These are phyloP conservation scores for Tephrocybe rancida DNA, from an alignment of 768 basidiomycete species.

Conservation along the genomic window DNA sequence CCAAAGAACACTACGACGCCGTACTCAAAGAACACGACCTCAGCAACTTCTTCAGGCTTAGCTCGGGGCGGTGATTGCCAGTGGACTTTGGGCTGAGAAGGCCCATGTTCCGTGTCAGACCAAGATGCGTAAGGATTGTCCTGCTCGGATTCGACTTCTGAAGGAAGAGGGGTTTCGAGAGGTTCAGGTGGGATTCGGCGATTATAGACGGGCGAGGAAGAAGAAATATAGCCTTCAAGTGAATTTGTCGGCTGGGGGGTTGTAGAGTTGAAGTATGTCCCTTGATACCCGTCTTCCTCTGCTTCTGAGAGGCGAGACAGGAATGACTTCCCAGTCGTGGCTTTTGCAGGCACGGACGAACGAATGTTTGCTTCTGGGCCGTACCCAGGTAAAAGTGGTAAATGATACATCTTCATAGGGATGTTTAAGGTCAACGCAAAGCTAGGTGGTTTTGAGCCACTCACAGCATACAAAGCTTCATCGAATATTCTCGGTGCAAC, in stretches of 20 bases:
- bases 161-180: conserved; percentile 1
- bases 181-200: conserved; percentile 19
- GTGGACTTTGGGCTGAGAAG: conserved; percentile 3
- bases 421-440: conserved; percentile 6
- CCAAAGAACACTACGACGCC: conserved; percentile 95
- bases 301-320: conserved; percentile 78
- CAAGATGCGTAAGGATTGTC: conserved; percentile 7
- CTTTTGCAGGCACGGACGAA: conserved; percentile 69
- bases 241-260: conserved; percentile 31
- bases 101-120: conserved; percentile 8
- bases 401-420: conserved; percentile 75
- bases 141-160: conserved; percentile 13
- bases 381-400: conserved; percentile 91
- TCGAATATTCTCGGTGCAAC: conserved; percentile 86
- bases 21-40: conserved; percentile 82
- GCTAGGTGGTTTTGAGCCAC: conserved; percentile 28
- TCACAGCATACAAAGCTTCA: conserved; percentile 90
- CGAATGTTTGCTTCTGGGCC: conserved; percentile 82
- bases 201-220: conserved; percentile 43
- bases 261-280: conserved; percentile 68
- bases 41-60: conserved; percentile 54
- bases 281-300: conserved; percentile 90
- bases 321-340: conserved; percentile 56
- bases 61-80: conserved; percentile 16
- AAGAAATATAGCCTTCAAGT: conserved; percentile 68